Base-by-base conservation (phyloP, 768 basidiomycete species). In the Suillus weaverae region DNA sequence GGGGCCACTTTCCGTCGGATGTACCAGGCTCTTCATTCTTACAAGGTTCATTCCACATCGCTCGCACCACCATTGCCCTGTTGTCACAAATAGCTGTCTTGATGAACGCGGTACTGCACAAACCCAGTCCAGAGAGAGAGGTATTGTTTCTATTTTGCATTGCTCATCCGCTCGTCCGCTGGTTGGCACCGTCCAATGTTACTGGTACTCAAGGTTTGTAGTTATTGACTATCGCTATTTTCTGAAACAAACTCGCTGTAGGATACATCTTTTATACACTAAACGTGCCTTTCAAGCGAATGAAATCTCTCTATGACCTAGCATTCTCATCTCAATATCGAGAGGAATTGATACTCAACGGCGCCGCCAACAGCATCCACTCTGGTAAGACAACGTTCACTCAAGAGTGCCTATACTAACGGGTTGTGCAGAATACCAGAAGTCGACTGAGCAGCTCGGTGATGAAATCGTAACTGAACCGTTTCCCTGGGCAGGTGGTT, bases 191-290 rank as follows among this genome's bases (percentile, higher is more conserved):
- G 16, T 68, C 62, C 1, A 78, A 78, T 62, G 77, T 71, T 4
- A 73, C 77, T 18, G 76, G 77, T 0, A 77, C 75, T n/a, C 73
- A 71, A 62, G 78, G 81, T 81, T 43, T 35, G 1, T 13, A 13
- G n/a, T n/a, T n/a, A 22, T 57, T 10, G 43, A 57, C 50, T n/a
- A 14, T 54, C 26, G 14, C 32, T 30, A 62, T 64, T 36, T 14
- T 36, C 3, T 59, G 26, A 59, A 26, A 61, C 8, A 11, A 50
- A 62, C 38, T 32, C 36, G 10, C 13, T 30, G 43, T 53, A 81
- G 82, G 78, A 2, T 84, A 78, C 66, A 70, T 79, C 3, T 81
- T 80, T 62, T 81, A 77, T 76, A 77, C 79, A 1, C 71, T 71
- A 4, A 78, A 81, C 64, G 7, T 26, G 0, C 66, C 74, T 61